Evolutionary conservation across 495 filamentous ascomycete species (phyloP).

Genomic region (Apiosordaria backusii): DNA sequence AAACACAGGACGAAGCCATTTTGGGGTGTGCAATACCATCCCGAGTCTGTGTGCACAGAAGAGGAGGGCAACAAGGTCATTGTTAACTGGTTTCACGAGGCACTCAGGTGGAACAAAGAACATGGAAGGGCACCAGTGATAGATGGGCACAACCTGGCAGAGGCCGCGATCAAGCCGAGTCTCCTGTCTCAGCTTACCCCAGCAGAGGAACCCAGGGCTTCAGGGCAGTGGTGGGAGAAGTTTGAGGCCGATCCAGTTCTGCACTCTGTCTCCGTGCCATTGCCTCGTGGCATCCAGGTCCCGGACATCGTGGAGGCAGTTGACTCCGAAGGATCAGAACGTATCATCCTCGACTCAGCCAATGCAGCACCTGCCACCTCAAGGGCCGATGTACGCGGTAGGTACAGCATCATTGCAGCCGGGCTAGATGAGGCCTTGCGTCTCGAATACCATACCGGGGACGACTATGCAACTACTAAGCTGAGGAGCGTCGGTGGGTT

Average conservation of each 20-base stretch:
- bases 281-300: conserved; percentile 38
- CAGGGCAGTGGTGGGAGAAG: conserved; percentile 27
- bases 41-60: conserved; percentile 86
- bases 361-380: conserved; percentile 37
- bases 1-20: conserved; percentile 70
- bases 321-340: conserved; percentile 36
- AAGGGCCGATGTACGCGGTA: conserved; percentile 50
- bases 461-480: conserved; percentile 33
- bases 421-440: conserved; percentile 49
- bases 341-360: conserved; percentile 55
- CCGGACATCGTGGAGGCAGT: conserved; percentile 50
- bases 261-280: conserved; percentile 27
- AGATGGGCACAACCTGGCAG: conserved; percentile 21
- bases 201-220: background rate
- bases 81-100: conserved; percentile 69
- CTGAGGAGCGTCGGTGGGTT: conserved; percentile 12
- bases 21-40: conserved; percentile 92
- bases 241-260: conserved; percentile 29
- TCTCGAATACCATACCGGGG: conserved; percentile 52
- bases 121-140: conserved; percentile 24
- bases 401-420: conserved; percentile 66
- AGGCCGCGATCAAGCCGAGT: conserved; percentile 28
- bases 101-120: conserved; percentile 50
- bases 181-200: conserved; percentile 24
- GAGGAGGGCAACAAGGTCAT: conserved; percentile 63